A percentile compares a stretch with the other conserved stretches of the same genome.
These are phyloP conservation scores for Acacia confusa DNA, from an alignment of 306 rosid species.

Conservation along the genomic window DNA sequence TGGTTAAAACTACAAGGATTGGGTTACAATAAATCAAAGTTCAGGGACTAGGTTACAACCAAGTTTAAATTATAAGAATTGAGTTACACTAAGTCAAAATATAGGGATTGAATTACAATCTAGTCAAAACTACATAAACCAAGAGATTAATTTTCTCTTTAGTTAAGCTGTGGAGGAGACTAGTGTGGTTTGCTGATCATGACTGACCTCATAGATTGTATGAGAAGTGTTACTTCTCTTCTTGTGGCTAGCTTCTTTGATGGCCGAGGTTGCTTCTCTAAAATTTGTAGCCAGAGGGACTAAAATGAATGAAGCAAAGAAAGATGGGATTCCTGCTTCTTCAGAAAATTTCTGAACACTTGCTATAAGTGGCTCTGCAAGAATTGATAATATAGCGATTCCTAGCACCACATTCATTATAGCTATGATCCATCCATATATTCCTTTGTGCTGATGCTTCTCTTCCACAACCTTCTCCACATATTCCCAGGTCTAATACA, in stretches of 20 bases:
- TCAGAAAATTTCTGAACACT: conserved; percentile 57
- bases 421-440: conserved; percentile 42
- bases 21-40: too few species aligned
- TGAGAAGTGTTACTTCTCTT: conserved; percentile 54
- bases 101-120: too few species aligned
- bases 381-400: conserved; percentile 40
- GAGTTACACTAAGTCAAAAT: too few species aligned
- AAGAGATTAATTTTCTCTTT: too few species aligned
- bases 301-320: conserved; percentile 53
- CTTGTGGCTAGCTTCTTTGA: conserved; percentile 50
- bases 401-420: conserved; percentile 42
- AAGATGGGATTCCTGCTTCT: conserved; percentile 51
- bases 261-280: conserved; percentile 64
- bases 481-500: conserved; percentile 47
- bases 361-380: conserved; percentile 64
- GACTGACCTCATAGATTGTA: conserved; percentile 61
- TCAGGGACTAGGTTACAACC: too few species aligned
- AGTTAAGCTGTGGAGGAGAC: neutral
- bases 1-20: too few species aligned
- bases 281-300: conserved; percentile 70
- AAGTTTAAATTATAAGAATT: too few species aligned
- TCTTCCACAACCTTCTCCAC: conserved; percentile 50
- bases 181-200: neutral
- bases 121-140: too few species aligned
- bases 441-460: conserved; percentile 29